These are phyloP conservation scores for Boletus rex-veris DNA, from an alignment of 768 basidiomycete genomes.

Conservation along the genomic window DNA sequence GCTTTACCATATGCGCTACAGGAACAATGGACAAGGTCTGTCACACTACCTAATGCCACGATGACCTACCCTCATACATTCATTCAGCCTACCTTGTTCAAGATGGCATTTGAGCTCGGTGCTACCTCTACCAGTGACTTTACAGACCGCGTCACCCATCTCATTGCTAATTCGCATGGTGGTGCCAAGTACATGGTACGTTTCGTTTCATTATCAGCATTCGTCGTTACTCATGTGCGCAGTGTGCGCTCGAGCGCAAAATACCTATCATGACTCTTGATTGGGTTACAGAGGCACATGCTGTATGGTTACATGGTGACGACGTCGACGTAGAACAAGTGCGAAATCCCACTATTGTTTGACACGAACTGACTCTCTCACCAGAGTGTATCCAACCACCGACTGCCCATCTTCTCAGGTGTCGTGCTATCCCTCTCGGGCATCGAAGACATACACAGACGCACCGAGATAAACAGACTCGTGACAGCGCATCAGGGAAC, in stretches of 20 bases:
- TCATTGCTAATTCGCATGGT: conserved; percentile 77
- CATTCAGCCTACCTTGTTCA: conserved; percentile 62
- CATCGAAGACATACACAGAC: conserved; percentile 55
- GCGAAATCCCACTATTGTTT: conserved; percentile 9
- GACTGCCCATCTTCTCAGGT: conserved; percentile 69
- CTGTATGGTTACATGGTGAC: conserved; percentile 75
- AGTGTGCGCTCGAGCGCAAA: conserved; percentile 82
- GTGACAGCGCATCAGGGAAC: conserved; percentile 59
- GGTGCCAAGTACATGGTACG: conserved; percentile 80
- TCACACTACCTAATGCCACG: conserved; percentile 4
- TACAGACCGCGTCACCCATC: conserved; percentile 84
- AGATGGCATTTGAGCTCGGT: conserved; percentile 78
- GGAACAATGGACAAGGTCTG: conserved; percentile 77
- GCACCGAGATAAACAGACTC: conserved; percentile 61
- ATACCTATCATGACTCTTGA: conserved; percentile 75
- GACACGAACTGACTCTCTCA: background rate
- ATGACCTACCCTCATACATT: background rate
- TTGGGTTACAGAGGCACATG: conserved; percentile 74
- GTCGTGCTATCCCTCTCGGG: conserved; percentile 75
- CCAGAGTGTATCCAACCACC: conserved; percentile 58
- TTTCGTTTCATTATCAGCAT: background rate
- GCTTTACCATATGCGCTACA: conserved; percentile 68
- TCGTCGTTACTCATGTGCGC: background rate
- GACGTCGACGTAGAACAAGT: conserved; percentile 71
- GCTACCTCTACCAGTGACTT: conserved; percentile 66